phyloP scores from a whole-genome alignment of 2,329 filamentous ascomycete species.

The Dothistroma septosporum region DNA sequence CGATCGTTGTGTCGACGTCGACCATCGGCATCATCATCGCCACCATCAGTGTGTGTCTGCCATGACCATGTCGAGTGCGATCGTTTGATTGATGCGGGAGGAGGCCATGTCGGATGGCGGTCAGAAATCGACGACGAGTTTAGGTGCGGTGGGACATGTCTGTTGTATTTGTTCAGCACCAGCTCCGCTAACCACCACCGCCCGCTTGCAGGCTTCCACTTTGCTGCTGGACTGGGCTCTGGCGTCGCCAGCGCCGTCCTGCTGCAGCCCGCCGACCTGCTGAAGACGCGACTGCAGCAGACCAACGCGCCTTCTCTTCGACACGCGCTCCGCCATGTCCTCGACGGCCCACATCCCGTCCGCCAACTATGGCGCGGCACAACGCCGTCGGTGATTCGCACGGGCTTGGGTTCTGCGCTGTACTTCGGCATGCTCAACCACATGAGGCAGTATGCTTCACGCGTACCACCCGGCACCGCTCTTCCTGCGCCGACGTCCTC shows the following conservation, averaged over 20 bases:
- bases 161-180: too few species aligned
- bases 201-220: slow-evolving; percentile 65
- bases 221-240: slow-evolving; percentile 80
- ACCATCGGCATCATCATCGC: neutral
- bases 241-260: slow-evolving; percentile 84
- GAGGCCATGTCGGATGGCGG: slow-evolving; percentile 51
- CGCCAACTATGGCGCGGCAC: slow-evolving; percentile 87
- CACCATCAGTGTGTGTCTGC: neutral
- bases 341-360: slow-evolving; percentile 61
- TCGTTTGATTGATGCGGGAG: slow-evolving; percentile 23
- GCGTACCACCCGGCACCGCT: slow-evolving; percentile 22
- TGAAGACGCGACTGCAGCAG: slow-evolving; percentile 95
- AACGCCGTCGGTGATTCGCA: slow-evolving; percentile 85
- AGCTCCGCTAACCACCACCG: slow-evolving; percentile 1
- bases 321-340: slow-evolving; percentile 65
- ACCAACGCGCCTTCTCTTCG: slow-evolving; percentile 62
- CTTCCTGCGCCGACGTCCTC: slow-evolving; percentile 5
- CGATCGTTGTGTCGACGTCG: too few species aligned
- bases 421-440: slow-evolving; percentile 86
- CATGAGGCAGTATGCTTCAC: slow-evolving; percentile 42
- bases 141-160: slow-evolving; percentile 43
- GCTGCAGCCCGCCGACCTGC: slow-evolving; percentile 88
- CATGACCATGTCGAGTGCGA: neutral
- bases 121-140: slow-evolving; percentile 48
- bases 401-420: slow-evolving; percentile 84